phyloP scores from a whole-genome alignment of 2,329 filamentous ascomycete species.

The Cladobotryum protrusum region DNA sequence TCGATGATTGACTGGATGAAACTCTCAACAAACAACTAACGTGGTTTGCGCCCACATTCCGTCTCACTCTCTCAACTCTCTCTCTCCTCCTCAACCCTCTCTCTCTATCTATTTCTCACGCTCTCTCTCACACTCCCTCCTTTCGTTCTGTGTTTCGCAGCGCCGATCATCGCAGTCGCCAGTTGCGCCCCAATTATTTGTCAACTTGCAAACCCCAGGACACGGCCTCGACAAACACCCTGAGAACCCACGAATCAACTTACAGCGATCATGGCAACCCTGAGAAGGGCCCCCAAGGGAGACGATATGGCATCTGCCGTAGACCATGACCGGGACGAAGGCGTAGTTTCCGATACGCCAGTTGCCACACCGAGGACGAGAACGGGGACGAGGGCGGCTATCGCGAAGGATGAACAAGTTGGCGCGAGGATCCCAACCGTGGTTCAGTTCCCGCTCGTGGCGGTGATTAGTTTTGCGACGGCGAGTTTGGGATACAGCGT shows the following conservation, averaged over 20 bases:
- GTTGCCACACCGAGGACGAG: neutral
- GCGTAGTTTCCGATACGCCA: neutral
- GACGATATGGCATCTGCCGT: neutral
- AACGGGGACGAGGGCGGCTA: neutral
- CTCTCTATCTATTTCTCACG: no score
- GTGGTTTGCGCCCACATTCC: no score
- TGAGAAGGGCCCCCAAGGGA: constrained; percentile 6
- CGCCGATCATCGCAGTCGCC: no score
- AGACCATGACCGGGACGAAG: neutral
- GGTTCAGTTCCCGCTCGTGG: constrained; percentile 48
- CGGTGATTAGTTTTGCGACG: constrained; percentile 52
- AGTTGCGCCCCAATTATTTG: no score
- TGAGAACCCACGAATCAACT: neutral
- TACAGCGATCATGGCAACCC: constrained; percentile 6
- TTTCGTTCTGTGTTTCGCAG: no score
- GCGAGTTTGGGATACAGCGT: constrained; percentile 60
- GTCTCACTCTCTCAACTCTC: no score
- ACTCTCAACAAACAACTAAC: no score
- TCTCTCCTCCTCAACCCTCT: no score
- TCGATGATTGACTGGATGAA: no score
- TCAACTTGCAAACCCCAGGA: no score
- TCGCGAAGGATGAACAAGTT: neutral
- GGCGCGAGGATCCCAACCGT: constrained; percentile 10
- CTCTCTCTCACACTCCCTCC: no score
- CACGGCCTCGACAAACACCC: neutral